A percentile compares a stretch with the other conserved stretches of the same genome.
These are phyloP conservation scores for Paracamarosporium sp. DNA, from an alignment of 2,329 filamentous ascomycete genomes.

Conservation along the genomic window DNA sequence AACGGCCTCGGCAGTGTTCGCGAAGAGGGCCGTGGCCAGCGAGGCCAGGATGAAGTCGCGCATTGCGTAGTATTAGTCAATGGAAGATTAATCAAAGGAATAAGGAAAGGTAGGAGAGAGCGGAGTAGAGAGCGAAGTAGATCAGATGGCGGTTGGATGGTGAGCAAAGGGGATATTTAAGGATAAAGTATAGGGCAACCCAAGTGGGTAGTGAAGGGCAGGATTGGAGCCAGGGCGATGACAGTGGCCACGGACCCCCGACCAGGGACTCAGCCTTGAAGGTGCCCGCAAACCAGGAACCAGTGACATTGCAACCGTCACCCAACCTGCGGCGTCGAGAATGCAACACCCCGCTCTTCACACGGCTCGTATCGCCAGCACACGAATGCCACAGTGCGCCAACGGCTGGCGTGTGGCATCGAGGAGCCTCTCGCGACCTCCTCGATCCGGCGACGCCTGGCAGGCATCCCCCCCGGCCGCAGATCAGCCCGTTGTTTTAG, in stretches of 20 bases:
- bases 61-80: constrained; percentile 25
- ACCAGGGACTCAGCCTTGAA: constrained; percentile 32
- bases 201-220: constrained; percentile 19
- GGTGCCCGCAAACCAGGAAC: constrained; percentile 18
- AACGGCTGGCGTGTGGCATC: constrained; percentile 7
- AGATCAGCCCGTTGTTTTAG: constrained; percentile 16
- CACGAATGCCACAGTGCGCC: constrained; percentile 10
- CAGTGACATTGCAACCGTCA: constrained; percentile 24
- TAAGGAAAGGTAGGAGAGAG: not conserved
- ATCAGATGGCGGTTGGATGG: constrained; percentile 3
- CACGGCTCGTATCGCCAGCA: constrained; percentile 7
- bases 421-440: constrained; percentile 14
- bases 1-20: constrained; percentile 51
- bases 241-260: constrained; percentile 30
- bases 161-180: constrained; percentile 28
- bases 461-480: constrained; percentile 24
- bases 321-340: constrained; percentile 26
- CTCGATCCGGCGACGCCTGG: constrained; percentile 16
- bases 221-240: constrained; percentile 12
- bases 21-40: constrained; percentile 44
- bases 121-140: constrained; percentile 17
- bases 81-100: constrained; percentile 1
- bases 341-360: constrained; percentile 37
- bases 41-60: constrained; percentile 37
- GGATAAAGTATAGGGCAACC: constrained; percentile 7